These are phyloP conservation scores for Raphanus hybrid DNA, from an alignment of 441 rosid species.

Conservation along the genomic window DNA sequence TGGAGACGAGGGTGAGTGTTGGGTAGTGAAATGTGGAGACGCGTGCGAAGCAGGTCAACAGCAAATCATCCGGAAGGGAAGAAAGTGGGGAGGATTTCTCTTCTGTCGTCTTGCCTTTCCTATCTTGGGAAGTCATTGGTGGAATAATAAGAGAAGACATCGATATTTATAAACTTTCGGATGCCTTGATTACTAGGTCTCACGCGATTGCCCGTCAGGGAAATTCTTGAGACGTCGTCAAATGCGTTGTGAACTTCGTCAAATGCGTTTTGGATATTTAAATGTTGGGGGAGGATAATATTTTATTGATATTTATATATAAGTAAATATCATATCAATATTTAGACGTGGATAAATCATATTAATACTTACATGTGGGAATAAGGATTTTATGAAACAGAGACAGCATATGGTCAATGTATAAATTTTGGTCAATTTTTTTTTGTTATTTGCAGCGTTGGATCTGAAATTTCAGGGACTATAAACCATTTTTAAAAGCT, in stretches of 20 bases:
- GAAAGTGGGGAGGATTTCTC: neutral
- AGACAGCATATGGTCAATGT: too few species aligned
- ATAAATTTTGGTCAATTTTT: too few species aligned
- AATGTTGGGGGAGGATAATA: neutral
- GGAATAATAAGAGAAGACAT: neutral
- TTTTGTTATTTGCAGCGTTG: too few species aligned
- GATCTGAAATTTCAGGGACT: too few species aligned
- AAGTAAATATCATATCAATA: too few species aligned
- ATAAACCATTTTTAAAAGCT: too few species aligned
- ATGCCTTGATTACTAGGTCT: neutral
- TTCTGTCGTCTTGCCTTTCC: neutral
- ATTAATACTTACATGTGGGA: too few species aligned
- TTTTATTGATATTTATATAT: neutral
- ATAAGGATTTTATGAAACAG: too few species aligned
- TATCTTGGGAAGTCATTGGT: neutral
- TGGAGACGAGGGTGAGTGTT: constrained; percentile 12
- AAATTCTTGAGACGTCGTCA: neutral
- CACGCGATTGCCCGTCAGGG: neutral
- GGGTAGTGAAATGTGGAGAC: constrained; percentile 11
- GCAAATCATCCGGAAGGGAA: constrained; percentile 8
- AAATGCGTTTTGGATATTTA: neutral
- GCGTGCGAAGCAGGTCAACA: neutral
- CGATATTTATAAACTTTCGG: neutral
- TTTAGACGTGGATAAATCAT: too few species aligned
- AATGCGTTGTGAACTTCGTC: constrained; percentile 1